These are phyloP conservation scores for Straminergon stramineum DNA, from an alignment of 225 moss, liverwort and hornwort species.

Conservation along the genomic window DNA sequence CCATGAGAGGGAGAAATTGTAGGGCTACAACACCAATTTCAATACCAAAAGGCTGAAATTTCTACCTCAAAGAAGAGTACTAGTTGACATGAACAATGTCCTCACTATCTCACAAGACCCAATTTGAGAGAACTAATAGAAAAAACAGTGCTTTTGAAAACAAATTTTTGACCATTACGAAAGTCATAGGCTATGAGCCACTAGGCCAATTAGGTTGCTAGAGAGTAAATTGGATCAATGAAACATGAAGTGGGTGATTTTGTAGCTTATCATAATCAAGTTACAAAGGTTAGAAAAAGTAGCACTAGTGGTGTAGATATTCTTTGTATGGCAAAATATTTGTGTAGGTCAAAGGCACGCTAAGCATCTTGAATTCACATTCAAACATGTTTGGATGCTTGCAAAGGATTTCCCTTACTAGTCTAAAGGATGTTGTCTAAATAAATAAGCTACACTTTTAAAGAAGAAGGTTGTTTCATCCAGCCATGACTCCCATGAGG, in stretches of 20 bases:
- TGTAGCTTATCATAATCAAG: background rate
- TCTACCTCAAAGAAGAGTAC: no score
- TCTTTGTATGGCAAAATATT: background rate
- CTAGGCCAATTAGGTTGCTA: background rate
- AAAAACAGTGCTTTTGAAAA: background rate
- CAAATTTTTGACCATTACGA: background rate
- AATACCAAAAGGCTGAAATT: no score
- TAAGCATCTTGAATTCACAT: fast-evolving
- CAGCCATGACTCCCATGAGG: background rate
- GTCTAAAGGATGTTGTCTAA: no score
- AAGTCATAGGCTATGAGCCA: background rate
- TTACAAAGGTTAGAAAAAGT: background rate
- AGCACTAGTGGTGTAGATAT: fast-evolving
- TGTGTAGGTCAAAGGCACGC: background rate
- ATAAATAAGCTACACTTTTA: background rate
- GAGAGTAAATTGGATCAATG: background rate
- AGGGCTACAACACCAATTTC: no score
- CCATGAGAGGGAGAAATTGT: no score
- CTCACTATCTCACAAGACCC: no score
- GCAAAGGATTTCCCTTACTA: no score
- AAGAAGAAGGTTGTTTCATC: background rate
- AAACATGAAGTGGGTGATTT: background rate
- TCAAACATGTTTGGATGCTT: no score
- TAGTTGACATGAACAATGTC: no score
- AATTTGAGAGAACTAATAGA: background rate